A percentile compares a stretch with the other conserved stretches of the same genome.
phyloP scores from a whole-genome alignment of 768 basidiomycete genomes.

The Termitomyces sp. region DNA sequence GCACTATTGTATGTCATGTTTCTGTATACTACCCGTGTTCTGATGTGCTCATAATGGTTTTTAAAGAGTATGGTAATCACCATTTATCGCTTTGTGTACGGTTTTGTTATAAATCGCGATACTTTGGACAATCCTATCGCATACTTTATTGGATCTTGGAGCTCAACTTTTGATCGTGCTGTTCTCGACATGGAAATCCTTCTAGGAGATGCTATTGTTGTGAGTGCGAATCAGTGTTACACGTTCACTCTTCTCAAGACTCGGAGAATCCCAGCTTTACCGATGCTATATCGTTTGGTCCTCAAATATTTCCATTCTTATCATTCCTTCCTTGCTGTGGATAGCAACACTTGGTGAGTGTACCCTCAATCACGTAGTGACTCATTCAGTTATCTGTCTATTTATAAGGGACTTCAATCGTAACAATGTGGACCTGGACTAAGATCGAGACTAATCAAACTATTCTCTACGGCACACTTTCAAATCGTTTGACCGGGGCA shows the following conservation, averaged over 20 bases:
- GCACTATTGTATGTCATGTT: neutral
- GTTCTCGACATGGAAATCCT: neutral
- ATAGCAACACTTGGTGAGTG: neutral
- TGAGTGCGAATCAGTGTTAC: neutral
- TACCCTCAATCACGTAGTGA: neutral
- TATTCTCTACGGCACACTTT: neutral
- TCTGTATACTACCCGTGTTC: too few species aligned
- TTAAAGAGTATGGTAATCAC: neutral
- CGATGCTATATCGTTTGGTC: slow-evolving; percentile 2
- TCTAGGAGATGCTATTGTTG: slow-evolving; percentile 2
- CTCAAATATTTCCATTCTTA: neutral
- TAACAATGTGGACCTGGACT: neutral
- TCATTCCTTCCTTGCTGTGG: slow-evolving; percentile 2
- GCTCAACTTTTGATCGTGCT: neutral
- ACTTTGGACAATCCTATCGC: neutral
- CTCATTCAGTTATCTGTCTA: too few species aligned
- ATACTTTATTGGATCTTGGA: neutral
- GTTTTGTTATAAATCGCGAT: neutral
- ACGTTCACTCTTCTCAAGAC: neutral
- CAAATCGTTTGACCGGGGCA: neutral
- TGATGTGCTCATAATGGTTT: too few species aligned
- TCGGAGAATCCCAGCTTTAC: neutral
- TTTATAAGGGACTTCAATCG: neutral
- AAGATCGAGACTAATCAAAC: neutral
- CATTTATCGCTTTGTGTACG: neutral